These are phyloP conservation scores for Daldinia eschscholtzii DNA, from an alignment of 2,329 filamentous ascomycete genomes.

Conservation along the genomic window DNA sequence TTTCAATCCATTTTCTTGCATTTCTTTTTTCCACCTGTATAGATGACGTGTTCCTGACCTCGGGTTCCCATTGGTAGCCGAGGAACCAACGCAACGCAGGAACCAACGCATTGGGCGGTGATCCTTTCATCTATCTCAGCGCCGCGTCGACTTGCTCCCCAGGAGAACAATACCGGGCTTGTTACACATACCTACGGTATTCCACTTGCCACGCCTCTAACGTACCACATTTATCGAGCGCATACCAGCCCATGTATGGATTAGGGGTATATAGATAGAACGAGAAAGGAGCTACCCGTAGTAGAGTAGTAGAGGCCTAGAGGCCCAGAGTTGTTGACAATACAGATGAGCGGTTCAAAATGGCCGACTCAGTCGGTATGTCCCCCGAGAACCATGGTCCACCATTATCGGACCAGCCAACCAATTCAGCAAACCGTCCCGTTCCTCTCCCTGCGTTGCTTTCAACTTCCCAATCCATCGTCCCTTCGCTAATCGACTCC, in stretches of 20 bases:
- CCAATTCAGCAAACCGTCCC: conserved; percentile 26
- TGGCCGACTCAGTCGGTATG: conserved; percentile 68
- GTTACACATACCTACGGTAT: conserved; percentile 25
- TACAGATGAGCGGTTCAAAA: conserved; percentile 36
- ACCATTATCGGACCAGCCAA: conserved; percentile 41
- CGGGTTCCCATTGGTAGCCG: conserved; percentile 39
- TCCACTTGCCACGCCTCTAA: conserved; percentile 30
- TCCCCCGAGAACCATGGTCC: conserved; percentile 37
- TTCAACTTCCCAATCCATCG: conserved; percentile 26
- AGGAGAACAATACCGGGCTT: conserved; percentile 19
- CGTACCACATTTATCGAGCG: conserved; percentile 25
- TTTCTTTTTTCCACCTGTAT: conserved; percentile 18
- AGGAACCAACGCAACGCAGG: conserved; percentile 37
- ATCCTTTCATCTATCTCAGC: conserved; percentile 48
- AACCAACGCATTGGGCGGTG: conserved; percentile 40
- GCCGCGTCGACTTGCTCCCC: conserved; percentile 27
- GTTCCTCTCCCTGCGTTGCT: conserved; percentile 30
- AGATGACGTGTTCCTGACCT: conserved; percentile 41
- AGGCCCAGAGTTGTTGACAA: conserved; percentile 17
- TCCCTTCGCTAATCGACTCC: conserved; percentile 27
- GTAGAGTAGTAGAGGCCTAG: conserved; percentile 7
- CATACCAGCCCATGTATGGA: conserved; percentile 14
- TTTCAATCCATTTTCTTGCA: conserved; percentile 15
- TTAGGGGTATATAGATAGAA: conserved; percentile 33
- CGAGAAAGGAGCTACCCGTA: conserved; percentile 4